Evolutionary conservation across 106 monocot genomes (phyloP).

Genomic region (Iris macrosiphon): DNA sequence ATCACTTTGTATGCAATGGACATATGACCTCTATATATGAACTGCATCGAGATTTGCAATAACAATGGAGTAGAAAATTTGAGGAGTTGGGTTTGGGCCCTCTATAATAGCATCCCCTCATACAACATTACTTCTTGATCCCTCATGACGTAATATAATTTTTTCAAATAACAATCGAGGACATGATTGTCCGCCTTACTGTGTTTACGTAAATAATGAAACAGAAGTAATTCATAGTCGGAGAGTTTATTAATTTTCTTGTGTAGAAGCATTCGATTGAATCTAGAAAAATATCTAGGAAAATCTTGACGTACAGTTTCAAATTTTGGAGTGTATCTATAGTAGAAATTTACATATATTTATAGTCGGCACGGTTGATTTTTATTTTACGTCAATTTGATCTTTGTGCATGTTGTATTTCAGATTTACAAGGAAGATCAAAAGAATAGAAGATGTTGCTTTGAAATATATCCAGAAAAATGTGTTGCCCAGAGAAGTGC

Average conservation of each 20-base stretch:
- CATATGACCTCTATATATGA: conserved; percentile 25
- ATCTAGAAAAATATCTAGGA: too few relatives aligned
- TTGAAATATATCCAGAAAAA: conserved; percentile 8
- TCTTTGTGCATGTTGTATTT: conserved; percentile 10
- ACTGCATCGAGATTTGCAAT: conserved; percentile 10
- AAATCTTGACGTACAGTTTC: conserved; percentile 19
- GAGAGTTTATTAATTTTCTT: conserved; percentile 21
- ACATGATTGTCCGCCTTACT: conserved; percentile 1
- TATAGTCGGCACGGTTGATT: too few relatives aligned
- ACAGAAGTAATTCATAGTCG: conserved; percentile 9
- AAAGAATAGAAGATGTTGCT: conserved; percentile 5
- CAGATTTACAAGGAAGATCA: conserved; percentile 10
- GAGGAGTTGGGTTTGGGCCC: conserved; percentile 27
- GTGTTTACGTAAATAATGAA: conserved; percentile 3
- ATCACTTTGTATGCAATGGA: conserved; percentile 18
- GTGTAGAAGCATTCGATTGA: conserved; percentile 17
- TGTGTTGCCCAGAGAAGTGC: not conserved
- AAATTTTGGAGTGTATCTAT: conserved; percentile 16
- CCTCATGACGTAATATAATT: conserved; percentile 11
- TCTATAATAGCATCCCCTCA: conserved; percentile 13
- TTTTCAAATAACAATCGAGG: conserved; percentile 13
- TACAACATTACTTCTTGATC: conserved; percentile 20
- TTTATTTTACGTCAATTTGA: too few relatives aligned
- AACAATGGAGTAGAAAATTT: conserved; percentile 24
- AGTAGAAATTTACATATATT: too few relatives aligned